Evolutionary conservation across 164 flowering plant genomes (phyloP).

Genomic region (Vitis labrusca): DNA sequence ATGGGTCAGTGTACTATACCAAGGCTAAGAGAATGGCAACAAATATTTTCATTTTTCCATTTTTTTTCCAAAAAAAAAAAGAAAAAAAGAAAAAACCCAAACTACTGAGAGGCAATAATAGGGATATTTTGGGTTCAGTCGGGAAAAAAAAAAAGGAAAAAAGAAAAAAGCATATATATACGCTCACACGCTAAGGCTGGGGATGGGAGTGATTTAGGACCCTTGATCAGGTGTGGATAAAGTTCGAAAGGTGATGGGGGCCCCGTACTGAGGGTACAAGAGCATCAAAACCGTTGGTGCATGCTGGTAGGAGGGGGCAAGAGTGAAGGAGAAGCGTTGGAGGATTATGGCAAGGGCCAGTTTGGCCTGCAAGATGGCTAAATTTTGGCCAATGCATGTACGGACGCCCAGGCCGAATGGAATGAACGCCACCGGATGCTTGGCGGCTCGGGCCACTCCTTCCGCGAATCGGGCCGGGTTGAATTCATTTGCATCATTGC

Average conservation of each 20-base stretch:
- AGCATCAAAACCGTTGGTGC: constrained; percentile 90
- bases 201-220: constrained; percentile 4
- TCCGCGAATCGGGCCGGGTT: constrained; percentile 78
- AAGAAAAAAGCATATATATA: neutral
- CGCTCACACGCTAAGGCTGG: constrained; percentile 1
- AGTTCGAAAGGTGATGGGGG: constrained; percentile 61
- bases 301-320: constrained; percentile 70
- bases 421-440: constrained; percentile 82
- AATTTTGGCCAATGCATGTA: constrained; percentile 84
- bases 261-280: constrained; percentile 86
- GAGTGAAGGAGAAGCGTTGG: constrained; percentile 62
- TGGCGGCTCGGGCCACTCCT: constrained; percentile 80
- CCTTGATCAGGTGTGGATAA: constrained; percentile 24
- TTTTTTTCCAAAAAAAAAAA: neutral
- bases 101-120: neutral
- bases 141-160: too few relatives aligned
- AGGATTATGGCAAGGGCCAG: constrained; percentile 61
- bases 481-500: constrained; percentile 76
- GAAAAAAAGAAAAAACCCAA: too few relatives aligned
- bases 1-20: neutral
- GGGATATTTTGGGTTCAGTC: constrained; percentile 11
- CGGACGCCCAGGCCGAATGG: constrained; percentile 93
- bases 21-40: constrained; percentile 5
- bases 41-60: neutral
- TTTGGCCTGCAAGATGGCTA: constrained; percentile 81